phyloP scores from a whole-genome alignment of 2,329 filamentous ascomycete species.

The Apiospora phragmitis region DNA sequence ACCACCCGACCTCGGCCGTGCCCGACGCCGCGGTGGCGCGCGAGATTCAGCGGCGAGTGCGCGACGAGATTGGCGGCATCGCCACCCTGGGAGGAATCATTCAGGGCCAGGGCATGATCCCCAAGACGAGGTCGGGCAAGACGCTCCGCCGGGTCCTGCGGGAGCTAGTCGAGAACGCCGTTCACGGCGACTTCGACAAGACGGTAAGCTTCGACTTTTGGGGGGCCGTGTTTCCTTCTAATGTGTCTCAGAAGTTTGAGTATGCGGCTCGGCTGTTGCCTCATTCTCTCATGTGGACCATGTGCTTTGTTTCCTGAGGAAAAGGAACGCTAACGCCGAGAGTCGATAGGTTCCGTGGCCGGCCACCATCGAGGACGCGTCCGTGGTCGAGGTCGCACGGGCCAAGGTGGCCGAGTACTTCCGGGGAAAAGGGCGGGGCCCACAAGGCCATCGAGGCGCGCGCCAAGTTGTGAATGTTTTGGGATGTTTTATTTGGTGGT shows the following conservation, averaged over 20 bases:
- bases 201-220: slow-evolving; percentile 38
- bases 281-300: not conserved
- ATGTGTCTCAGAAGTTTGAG: not conserved
- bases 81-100: slow-evolving; percentile 84
- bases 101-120: slow-evolving; percentile 82
- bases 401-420: slow-evolving; percentile 77
- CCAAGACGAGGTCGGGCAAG: slow-evolving; percentile 91
- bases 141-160: slow-evolving; percentile 79
- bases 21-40: slow-evolving; percentile 43
- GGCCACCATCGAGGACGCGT: slow-evolving; percentile 80
- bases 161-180: slow-evolving; percentile 81
- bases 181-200: slow-evolving; percentile 70
- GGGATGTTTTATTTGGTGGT: not conserved
- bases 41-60: slow-evolving; percentile 74
- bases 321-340: not conserved
- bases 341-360: slow-evolving; percentile 61
- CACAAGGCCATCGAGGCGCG: slow-evolving; percentile 48
- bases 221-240: not conserved
- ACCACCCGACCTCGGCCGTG: slow-evolving; percentile 52
- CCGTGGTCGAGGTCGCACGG: slow-evolving; percentile 73
- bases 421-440: slow-evolving; percentile 41
- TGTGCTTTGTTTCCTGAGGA: not conserved
- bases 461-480: slow-evolving; percentile 45
- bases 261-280: not conserved
- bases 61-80: slow-evolving; percentile 83